Conservation (phyloP, 495 filamentous ascomycete genomes). For the Penicillium malachiteum region DNA sequence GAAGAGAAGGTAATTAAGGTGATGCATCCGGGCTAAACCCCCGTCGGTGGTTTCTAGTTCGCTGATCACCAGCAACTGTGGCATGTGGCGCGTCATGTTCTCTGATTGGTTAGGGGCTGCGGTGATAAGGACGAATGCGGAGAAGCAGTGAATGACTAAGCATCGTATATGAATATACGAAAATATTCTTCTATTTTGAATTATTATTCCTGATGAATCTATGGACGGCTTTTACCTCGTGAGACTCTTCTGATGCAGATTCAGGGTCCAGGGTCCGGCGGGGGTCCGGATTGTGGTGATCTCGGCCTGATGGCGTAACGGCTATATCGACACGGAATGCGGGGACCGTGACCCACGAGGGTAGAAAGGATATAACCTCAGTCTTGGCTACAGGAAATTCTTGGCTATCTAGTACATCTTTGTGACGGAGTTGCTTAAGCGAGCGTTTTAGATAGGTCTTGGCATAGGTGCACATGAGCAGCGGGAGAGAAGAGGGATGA, state of each 20-base stretch:
- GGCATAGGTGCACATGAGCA: background rate
- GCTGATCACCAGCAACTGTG: background rate
- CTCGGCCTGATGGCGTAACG: background rate
- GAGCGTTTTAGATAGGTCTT: background rate
- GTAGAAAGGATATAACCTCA: background rate
- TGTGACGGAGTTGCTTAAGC: too few species aligned
- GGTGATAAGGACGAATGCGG: background rate
- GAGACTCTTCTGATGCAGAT: too few species aligned
- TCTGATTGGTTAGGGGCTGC: background rate
- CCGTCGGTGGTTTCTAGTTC: background rate
- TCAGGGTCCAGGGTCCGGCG: background rate
- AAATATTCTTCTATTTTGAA: background rate
- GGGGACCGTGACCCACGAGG: background rate
- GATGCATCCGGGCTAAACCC: background rate
- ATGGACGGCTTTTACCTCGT: too few species aligned
- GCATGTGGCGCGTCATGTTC: background rate
- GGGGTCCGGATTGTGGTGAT: background rate
- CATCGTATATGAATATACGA: too few species aligned
- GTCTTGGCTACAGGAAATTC: background rate
- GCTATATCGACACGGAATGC: background rate
- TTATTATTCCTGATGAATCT: background rate
- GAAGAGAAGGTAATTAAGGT: background rate
- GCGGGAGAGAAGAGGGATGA: too few species aligned
- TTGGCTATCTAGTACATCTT: too few species aligned
- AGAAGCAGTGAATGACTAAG: background rate